Base-by-base conservation (phyloP, 169 alveolate genomes). In the Plasmodium reichenowi region DNA sequence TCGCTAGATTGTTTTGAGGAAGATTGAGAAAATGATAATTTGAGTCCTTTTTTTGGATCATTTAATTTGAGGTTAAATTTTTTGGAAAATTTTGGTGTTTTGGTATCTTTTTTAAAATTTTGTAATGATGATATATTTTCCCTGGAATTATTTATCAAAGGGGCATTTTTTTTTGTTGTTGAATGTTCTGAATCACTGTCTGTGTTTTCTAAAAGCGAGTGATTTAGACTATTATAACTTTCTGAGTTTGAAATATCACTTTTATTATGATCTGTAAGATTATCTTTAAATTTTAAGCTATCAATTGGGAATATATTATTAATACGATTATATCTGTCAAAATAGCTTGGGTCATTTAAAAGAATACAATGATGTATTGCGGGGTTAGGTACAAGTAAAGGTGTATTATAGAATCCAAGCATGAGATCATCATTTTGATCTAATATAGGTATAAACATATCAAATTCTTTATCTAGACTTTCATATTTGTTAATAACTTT, bases 341-440 rank as follows among this genome's bases (percentile, higher is more conserved):
- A 80, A 67, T 80, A 80, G 50, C 59, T 67, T 17, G 74, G 80
- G 22, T 80, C 90, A 38, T 48, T 50, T 72, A 80, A 68, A 68
- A 80, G 67, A 50, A 74, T 56, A 66, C 88, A 88, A 72, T 94
- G 96, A 72, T 72, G 68, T 32, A 94, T 80, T 24, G 94, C 96
- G 1, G 96, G 96, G 67, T 94, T 94, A 6, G 96, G 96, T 15
- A 94, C 95, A 62, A 60, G 89, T 38, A 94, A 66, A 17, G 95
- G 96, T 54, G 74, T 94, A 87, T 90, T 85, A 75, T 94, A 64
- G 74, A 89, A 94, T 8, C 96, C 96, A 24, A 73, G 76, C 76
- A 92, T 63, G 32, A 92, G 32, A 13, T 60, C 86, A 48, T 93
- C 88, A 32, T 66, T 80, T 29, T 88, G 93, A 72, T 71, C 88